Evolutionary conservation across 306 rosid species (phyloP), one percentile per base, ranked within the genome.

Genomic region (Abrus pulchellus): DNA sequence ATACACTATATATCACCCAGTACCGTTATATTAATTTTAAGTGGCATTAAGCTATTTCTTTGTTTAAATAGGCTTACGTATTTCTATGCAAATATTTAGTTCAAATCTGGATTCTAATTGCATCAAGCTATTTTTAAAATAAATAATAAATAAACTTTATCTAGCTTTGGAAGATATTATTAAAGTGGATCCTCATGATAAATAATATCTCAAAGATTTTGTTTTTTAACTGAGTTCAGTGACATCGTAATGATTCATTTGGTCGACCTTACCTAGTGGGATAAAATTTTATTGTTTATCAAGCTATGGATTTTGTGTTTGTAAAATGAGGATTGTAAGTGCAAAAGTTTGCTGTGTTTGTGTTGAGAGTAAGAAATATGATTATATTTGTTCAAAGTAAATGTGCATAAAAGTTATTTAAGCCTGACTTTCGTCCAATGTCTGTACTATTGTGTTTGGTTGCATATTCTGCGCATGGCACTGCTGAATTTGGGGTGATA

Each of bases 401-500:
- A 29, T 14, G 3, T 65, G 69, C 10, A 4, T 53, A 30, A 7
- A 20, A 36, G 64, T 33, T 10, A 63, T 36, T 20, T 1, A 34
- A 47, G 57, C 32, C 6, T 9, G 14, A 20, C 9, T 53, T 41
- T 48, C 14, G 28, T 53, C 41, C 63, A 50, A 60, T 60, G 5
- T 30, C 3, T 69, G 33, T 11, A 1, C 55, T 33, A 13, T 13
- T 67, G 27, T 50, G 29, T 45, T 56, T n/a, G 33, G 32, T 78
- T 20, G 75, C 53, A 13, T 65, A 36, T 55, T 47, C 29, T 59
- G 41, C 53, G 28, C 34, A 52, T 12, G 48, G 2, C 43, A 67
- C 33, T 60, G 10, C 64, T 61, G 4, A 80, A 36, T 49, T 47
- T 64, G 44, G 54, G 34, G 53, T 64, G 56, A 74, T 13, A 72